These are phyloP conservation scores for Fusarium euwallaceae DNA, from an alignment of 2,329 filamentous ascomycete genomes.

Conservation along the genomic window DNA sequence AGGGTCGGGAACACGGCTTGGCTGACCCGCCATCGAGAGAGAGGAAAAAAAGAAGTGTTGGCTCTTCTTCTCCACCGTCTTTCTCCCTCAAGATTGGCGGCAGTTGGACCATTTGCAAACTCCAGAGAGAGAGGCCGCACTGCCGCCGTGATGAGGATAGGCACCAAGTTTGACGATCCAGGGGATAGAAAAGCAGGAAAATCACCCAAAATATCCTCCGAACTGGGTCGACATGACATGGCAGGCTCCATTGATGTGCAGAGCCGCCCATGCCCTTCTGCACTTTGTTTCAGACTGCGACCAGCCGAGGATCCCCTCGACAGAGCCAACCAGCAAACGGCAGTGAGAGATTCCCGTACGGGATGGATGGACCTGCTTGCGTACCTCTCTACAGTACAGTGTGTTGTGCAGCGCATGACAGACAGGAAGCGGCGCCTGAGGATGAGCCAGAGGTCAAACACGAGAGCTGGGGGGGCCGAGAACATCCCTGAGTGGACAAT, in stretches of 20 bases:
- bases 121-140: background rate
- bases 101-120: background rate
- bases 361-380: background rate
- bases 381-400: slow-evolving; percentile 20
- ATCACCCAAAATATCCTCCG: slow-evolving; percentile 28
- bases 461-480: slow-evolving; percentile 18
- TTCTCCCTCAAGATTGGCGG: slow-evolving; percentile 5
- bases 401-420: slow-evolving; percentile 17
- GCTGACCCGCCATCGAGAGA: slow-evolving; percentile 21
- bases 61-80: slow-evolving; percentile 27
- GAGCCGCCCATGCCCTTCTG: slow-evolving; percentile 35
- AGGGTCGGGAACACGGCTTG: slow-evolving; percentile 11
- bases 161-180: slow-evolving; percentile 29
- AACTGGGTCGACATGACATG: slow-evolving; percentile 21
- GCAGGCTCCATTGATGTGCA: slow-evolving; percentile 34
- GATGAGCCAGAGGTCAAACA: slow-evolving; percentile 18
- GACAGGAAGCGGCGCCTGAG: slow-evolving; percentile 24
- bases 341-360: slow-evolving; percentile 29
- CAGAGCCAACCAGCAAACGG: slow-evolving; percentile 34
- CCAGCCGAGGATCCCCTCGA: slow-evolving; percentile 2
- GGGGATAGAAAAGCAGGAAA: slow-evolving; percentile 15
- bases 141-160: slow-evolving; percentile 37
- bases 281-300: slow-evolving; percentile 37
- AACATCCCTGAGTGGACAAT: slow-evolving; percentile 20
- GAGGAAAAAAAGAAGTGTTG: background rate